Evolutionary conservation across 306 rosid species (phyloP).

Genomic region (Casuarina cunninghamiana): DNA sequence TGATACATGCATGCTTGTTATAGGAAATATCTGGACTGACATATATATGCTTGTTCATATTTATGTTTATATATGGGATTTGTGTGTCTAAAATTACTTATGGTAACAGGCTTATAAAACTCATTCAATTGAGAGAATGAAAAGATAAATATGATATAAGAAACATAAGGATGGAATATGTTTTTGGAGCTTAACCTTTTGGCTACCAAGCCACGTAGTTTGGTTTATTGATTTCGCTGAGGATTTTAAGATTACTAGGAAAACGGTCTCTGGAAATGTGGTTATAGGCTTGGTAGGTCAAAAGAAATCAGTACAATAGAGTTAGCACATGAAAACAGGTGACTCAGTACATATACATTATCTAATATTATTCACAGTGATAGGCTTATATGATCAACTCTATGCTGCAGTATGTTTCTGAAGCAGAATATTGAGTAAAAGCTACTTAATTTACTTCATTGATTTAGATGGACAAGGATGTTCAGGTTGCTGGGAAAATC

Average conservation of each 20-base stretch:
- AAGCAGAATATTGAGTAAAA: neutral
- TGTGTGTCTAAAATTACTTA: neutral
- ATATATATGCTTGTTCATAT: neutral
- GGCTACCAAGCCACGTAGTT: neutral
- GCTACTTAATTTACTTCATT: neutral
- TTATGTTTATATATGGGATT: neutral
- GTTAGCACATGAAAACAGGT: neutral
- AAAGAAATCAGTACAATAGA: neutral
- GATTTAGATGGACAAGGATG: neutral
- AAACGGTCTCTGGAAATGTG: neutral
- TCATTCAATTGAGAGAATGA: neutral
- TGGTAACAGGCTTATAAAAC: neutral
- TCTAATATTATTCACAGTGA: too few species aligned
- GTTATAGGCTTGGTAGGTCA: neutral
- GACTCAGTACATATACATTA: neutral
- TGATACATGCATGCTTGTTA: neutral
- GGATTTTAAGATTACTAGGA: slow-evolving; percentile 1
- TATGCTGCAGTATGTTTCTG: neutral
- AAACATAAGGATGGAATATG: neutral
- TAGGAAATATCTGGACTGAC: too few species aligned
- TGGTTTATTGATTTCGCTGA: neutral
- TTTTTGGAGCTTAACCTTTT: neutral
- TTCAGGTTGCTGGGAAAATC: neutral
- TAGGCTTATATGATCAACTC: neutral
- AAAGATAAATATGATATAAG: neutral